Evolutionary conservation across 2,329 filamentous ascomycete species (phyloP), one percentile per base, ranked within the genome.

Genomic region (Colletotrichum costaricense): DNA sequence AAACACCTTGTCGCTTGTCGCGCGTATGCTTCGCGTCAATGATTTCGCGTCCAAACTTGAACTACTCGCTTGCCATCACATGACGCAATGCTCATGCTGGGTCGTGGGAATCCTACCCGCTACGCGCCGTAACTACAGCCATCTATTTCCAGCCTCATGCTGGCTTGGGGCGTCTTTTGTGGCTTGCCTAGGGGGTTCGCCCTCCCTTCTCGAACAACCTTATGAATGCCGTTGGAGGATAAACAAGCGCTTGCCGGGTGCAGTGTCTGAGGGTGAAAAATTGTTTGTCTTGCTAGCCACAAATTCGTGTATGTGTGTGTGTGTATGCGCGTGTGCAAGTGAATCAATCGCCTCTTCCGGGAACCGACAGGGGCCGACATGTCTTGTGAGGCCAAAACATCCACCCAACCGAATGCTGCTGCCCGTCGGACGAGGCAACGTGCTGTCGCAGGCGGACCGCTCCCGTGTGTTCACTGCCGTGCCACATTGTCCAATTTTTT

Each of bases 81-180:
- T 73, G 70, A 73, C 70, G 70, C 59, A 35, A 65, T 42, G 30
- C 56, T 33, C 22, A 73, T 73, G 70, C 70, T 70, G 70, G 70
- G 70, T 69, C 70, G 22, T 30, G 8, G 24, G 22, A 70, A 60
- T 73, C 54, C 24, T 59, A 72, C 59, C 58, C 52, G 65, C 57
- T 14, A n/a, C 42, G 65, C 65, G 52, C 67, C 42, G 26, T 55
- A 66, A 62, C 33, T 57, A 52, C 59, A 16, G 42, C 42, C 19
- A 33, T 22, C 55, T 65, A 16, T 42, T 64, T 69, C 30, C 55
- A 67, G 67, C 54, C 67, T 59, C 46, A 60, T 26, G 63, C 56
- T 49, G 46, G 5, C 22, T 28, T 33, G 22, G 60, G 59, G 12
- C 33, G 22, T 14, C 19, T 26, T 22, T 49, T 30, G 52, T 52